Conservation (phyloP, 2,329 filamentous ascomycete species). For the Thielaviopsis ethacetica region DNA sequence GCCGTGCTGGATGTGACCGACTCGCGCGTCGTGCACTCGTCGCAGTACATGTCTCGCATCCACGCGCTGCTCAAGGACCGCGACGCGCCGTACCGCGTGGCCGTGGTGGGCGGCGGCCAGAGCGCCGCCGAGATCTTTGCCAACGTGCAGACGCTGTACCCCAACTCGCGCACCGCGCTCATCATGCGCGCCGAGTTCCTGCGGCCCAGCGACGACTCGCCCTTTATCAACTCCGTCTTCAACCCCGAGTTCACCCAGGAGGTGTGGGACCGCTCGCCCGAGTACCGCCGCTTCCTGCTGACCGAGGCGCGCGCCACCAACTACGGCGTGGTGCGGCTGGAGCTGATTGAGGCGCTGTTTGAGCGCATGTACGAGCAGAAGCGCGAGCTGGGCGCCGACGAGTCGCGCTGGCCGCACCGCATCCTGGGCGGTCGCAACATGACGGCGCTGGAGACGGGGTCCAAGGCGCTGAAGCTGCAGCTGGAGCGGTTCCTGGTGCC, state of each 20-base stretch:
- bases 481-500: constrained; percentile 21
- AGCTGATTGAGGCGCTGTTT: constrained; percentile 78
- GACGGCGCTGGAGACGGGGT: constrained; percentile 37
- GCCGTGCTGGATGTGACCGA: constrained; percentile 50
- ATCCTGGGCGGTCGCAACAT: constrained; percentile 59
- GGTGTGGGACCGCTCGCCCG: constrained; percentile 51
- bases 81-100: constrained; percentile 48
- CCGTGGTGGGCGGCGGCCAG: constrained; percentile 78
- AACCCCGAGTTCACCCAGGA: constrained; percentile 71
- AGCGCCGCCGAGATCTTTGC: constrained; percentile 92
- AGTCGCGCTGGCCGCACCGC: constrained; percentile 63
- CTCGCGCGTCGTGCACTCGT: constrained; percentile 71
- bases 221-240: constrained; percentile 95
- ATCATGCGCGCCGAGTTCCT: constrained; percentile 73
- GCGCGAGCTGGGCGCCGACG: constrained; percentile 49
- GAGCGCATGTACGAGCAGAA: constrained; percentile 76
- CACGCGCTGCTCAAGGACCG: constrained; percentile 40
- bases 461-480: constrained; percentile 36
- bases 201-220: constrained; percentile 84
- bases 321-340: constrained; percentile 85
- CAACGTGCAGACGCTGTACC: constrained; percentile 68
- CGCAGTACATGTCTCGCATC: constrained; percentile 57
- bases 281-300: constrained; percentile 43
- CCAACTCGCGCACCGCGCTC: constrained; percentile 60
- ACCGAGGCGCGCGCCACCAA: constrained; percentile 69